phyloP scores from a whole-genome alignment of 1,284 basidiomycete species.

The Inonotus obliquus region DNA sequence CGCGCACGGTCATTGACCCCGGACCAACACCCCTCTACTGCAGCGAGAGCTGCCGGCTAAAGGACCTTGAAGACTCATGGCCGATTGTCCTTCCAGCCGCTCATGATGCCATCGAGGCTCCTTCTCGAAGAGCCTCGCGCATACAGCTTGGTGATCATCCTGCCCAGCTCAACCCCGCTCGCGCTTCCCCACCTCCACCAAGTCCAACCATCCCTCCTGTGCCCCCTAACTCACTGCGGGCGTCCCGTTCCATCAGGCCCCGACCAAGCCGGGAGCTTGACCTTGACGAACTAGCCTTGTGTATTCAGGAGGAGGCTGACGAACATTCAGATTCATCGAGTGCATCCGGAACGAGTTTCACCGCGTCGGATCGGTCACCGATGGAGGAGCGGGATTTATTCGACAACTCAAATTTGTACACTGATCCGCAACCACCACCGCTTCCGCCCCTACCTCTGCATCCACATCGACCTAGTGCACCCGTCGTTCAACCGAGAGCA shows the following conservation, averaged over 20 bases:
- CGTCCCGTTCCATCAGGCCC: constrained; percentile 28
- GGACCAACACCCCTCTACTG: constrained; percentile 72
- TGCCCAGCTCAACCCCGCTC: constrained; percentile 24
- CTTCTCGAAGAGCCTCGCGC: constrained; percentile 26
- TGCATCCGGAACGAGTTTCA: constrained; percentile 12
- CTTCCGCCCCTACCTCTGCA: constrained; percentile 4
- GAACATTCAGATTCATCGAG: constrained; percentile 12
- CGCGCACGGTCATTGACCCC: constrained; percentile 69
- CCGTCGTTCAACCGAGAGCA: constrained; percentile 10
- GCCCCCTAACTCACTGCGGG: constrained; percentile 24
- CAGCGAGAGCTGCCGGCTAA: constrained; percentile 60
- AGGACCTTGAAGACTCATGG: constrained; percentile 29
- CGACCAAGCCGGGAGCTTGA: neutral
- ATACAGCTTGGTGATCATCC: constrained; percentile 24
- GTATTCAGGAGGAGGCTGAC: neutral
- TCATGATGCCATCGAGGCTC: constrained; percentile 27
- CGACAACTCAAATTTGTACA: constrained; percentile 7
- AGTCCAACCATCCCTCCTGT: constrained; percentile 27
- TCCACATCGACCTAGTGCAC: constrained; percentile 9
- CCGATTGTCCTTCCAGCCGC: constrained; percentile 34
- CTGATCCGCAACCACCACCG: constrained; percentile 4
- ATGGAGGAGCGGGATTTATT: neutral
- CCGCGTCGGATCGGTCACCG: constrained; percentile 6
- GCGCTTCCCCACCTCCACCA: constrained; percentile 36
- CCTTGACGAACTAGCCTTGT: neutral